A percentile compares a stretch with the other conserved stretches of the same genome.
Evolutionary conservation across 805 yeast species (phyloP).

Genomic region (Yamadazyma scolyti): DNA sequence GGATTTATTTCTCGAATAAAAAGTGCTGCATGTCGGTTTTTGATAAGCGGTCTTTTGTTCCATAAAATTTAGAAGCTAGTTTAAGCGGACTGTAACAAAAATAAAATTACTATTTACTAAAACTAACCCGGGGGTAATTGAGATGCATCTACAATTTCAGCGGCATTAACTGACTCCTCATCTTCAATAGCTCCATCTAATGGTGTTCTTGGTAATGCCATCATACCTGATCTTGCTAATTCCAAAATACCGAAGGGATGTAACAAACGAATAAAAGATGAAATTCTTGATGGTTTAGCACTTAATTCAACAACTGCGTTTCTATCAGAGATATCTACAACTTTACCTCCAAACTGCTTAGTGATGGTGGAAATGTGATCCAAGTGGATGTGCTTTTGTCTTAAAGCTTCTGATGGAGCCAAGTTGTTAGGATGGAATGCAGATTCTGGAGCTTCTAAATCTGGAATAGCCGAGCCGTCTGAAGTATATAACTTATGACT

Average conservation of each 20-base stretch:
- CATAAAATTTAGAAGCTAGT: too few species aligned
- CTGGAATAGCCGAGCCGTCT: conserved; percentile 39
- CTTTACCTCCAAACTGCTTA: conserved; percentile 85
- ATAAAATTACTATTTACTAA: too few species aligned
- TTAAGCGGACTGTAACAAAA: too few species aligned
- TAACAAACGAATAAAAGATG: conserved; percentile 80
- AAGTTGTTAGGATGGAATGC: conserved; percentile 85
- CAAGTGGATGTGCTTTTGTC: conserved; percentile 89
- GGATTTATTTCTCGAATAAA: too few species aligned
- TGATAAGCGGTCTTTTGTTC: too few species aligned
- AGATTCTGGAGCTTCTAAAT: conserved; percentile 41
- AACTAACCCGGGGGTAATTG: conserved; percentile 91
- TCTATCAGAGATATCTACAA: conserved; percentile 88
- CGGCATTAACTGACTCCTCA: conserved; percentile 50
- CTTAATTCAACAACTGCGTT: conserved; percentile 91
- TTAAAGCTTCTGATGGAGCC: conserved; percentile 85
- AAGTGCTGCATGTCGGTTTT: too few species aligned
- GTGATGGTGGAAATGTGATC: conserved; percentile 78
- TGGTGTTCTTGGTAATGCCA: conserved; percentile 97
- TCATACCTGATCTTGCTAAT: conserved; percentile 96
- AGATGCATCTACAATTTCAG: conserved; percentile 77
- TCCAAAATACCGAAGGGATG: conserved; percentile 97
- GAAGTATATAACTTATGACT: conserved; percentile 60
- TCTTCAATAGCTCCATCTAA: conserved; percentile 49
- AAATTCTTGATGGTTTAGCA: conserved; percentile 89